Evolutionary conservation across 2,329 filamentous ascomycete genomes (phyloP), one percentile per base, ranked within the genome.

Genomic region (Claviceps pusilla): DNA sequence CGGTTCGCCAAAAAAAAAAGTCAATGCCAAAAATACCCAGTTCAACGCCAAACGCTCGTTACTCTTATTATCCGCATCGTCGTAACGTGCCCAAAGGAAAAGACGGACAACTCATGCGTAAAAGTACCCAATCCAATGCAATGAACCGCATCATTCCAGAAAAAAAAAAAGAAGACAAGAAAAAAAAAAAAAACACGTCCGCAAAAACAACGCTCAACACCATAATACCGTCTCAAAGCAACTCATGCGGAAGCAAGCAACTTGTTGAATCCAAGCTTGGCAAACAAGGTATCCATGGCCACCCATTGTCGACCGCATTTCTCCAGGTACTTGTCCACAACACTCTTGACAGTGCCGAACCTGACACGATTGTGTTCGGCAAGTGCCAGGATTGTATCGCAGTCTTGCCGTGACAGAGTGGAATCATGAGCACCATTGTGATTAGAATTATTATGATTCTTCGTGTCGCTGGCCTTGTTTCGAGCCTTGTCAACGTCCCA

Each of bases 271-370:
- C 81, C 80, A 45, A 84, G 63, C 68, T 82, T 83, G 29, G 79
- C 78, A 75, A 95, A 96, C 59, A 96, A 70, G 59, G 76, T 83
- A 69, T 93, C 89, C 90, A 95, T 96, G 60, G 88, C 86, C 52
- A 96, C 90, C 88, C 89, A 95, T 69, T 89, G 86, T 61, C 88
- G 76, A 31, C 90, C 90, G 68, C 89, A 95, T 72, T 91, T 93
- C 64, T 89, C 88, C 61, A 95, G 70, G 70, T 95, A 94, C 64
- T 74, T 81, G 59, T 91, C 88, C 5, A 95, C 87, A 14, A 89
- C 82, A 7, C 77, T 76, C 73, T 83, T 87, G 60, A 91, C 73
- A 0, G 86, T 88, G 11, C 71, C 79, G 66, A 97, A 97, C 57
- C 89, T 76, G 43, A 77, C 75, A 55, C 87, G 79, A 68, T 98